These are phyloP conservation scores for Puccinia brachypodii DNA, from an alignment of 1,284 basidiomycete species.

Conservation along the genomic window DNA sequence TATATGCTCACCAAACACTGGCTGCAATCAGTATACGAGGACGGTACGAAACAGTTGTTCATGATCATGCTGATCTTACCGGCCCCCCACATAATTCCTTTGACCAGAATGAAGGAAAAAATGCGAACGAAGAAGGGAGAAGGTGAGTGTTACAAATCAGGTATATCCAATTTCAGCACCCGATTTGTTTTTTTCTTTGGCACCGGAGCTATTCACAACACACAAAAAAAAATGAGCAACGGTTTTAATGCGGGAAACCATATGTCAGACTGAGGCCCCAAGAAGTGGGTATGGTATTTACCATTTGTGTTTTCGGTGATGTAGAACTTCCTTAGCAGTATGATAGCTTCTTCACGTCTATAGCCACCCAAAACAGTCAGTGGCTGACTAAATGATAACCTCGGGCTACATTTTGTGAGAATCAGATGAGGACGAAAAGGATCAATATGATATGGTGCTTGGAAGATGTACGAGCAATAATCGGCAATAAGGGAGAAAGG, in stretches of 20 bases:
- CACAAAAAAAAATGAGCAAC: constrained; percentile 48
- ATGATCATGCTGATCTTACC: no score
- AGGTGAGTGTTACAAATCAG: background rate
- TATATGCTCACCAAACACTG: no score
- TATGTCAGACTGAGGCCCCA: constrained; percentile 53
- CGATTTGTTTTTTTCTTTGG: constrained; percentile 69
- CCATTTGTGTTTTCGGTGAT: constrained; percentile 92
- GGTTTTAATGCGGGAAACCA: constrained; percentile 50
- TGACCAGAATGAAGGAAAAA: background rate
- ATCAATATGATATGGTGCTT: background rate
- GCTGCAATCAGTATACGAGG: no score
- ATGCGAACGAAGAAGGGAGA: background rate
- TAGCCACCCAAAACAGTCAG: constrained; percentile 81
- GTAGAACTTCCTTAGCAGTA: constrained; percentile 91
- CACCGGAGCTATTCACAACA: constrained; percentile 69
- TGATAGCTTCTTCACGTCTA: constrained; percentile 87
- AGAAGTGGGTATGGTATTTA: constrained; percentile 61
- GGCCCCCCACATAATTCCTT: no score
- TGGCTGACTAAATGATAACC: constrained; percentile 63
- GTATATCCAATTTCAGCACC: constrained; percentile 39
- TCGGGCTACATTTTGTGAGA: constrained; percentile 50
- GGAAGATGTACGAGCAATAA: background rate
- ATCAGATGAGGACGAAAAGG: background rate
- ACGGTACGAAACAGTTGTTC: no score
- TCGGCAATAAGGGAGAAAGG: no score